These are phyloP conservation scores for Chalaropsis thielavioides DNA, from an alignment of 2,329 filamentous ascomycete genomes.

Conservation along the genomic window DNA sequence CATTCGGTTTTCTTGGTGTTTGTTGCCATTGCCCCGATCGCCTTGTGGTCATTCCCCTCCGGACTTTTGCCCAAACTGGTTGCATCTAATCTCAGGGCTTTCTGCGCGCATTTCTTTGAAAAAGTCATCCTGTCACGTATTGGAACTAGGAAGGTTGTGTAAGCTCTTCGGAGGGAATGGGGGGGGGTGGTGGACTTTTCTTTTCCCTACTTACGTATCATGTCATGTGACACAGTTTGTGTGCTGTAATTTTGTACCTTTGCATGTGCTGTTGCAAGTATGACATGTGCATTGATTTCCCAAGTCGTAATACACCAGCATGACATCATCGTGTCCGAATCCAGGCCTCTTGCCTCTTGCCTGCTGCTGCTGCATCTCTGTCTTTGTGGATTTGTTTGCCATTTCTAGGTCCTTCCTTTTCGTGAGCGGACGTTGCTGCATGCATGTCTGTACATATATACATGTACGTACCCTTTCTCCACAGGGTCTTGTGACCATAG, in stretches of 20 bases:
- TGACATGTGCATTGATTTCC: constrained; percentile 5
- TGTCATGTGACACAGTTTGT: not conserved
- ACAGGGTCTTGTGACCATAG: not conserved
- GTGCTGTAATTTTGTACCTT: no score
- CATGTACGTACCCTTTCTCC: not conserved
- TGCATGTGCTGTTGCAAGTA: not conserved
- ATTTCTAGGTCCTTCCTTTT: not conserved
- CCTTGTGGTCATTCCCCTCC: not conserved
- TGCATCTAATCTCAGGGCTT: not conserved
- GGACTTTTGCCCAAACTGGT: constrained; percentile 2
- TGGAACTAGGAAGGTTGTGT: no score
- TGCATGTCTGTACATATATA: not conserved
- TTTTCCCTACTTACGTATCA: not conserved
- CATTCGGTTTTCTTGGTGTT: not conserved
- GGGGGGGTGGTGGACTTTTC: not conserved
- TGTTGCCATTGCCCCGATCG: not conserved
- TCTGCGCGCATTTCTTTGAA: not conserved
- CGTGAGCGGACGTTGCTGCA: not conserved
- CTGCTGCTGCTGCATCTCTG: not conserved
- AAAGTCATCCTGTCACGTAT: no score
- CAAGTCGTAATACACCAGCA: not conserved
- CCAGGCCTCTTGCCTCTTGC: not conserved
- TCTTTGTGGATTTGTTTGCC: not conserved
- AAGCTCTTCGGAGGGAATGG: not conserved
- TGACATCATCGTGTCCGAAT: not conserved